Conservation (phyloP, 2,329 filamentous ascomycete genomes). For the Aspergillus ruber region DNA sequence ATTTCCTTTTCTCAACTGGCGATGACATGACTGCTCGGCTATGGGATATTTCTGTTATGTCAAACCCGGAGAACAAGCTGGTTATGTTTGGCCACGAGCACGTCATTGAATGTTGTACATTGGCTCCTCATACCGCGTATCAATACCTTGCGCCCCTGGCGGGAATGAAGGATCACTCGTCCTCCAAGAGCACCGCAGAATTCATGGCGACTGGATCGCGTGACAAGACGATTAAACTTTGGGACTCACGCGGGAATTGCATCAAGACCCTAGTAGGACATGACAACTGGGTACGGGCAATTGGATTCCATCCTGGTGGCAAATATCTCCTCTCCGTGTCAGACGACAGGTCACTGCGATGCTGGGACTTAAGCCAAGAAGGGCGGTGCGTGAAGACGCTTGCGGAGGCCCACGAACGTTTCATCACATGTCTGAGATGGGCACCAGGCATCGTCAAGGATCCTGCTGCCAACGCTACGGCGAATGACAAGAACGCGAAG, state of each 20-base stretch:
- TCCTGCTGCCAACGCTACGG: conserved; percentile 15
- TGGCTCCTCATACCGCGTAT: conserved; percentile 76
- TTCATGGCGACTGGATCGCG: conserved; percentile 81
- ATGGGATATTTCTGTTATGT: conserved; percentile 81
- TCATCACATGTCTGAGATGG: conserved; percentile 80
- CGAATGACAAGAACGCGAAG: conserved; percentile 5
- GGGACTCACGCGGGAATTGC: conserved; percentile 74
- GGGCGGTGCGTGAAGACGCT: conserved; percentile 80
- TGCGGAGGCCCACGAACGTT: conserved; percentile 69
- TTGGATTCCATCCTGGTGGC: conserved; percentile 83
- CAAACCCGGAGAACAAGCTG: conserved; percentile 64
- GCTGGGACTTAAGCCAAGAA: conserved; percentile 86
- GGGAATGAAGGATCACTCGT: conserved; percentile 74
- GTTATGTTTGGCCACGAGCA: conserved; percentile 34
- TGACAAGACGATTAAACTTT: conserved; percentile 83
- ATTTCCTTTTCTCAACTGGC: conserved; percentile 74
- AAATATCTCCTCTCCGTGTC: conserved; percentile 78
- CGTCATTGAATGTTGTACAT: conserved; percentile 5
- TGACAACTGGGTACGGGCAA: conserved; percentile 82
- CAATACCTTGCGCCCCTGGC: conserved; percentile 69
- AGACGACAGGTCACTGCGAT: conserved; percentile 84
- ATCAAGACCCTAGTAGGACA: conserved; percentile 51
- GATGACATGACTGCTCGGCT: conserved; percentile 75
- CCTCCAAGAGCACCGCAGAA: conserved; percentile 68
- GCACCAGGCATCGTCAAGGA: conserved; percentile 68